Base-by-base conservation (phyloP, 1,284 basidiomycete species). In the Ustilago loliicola region DNA sequence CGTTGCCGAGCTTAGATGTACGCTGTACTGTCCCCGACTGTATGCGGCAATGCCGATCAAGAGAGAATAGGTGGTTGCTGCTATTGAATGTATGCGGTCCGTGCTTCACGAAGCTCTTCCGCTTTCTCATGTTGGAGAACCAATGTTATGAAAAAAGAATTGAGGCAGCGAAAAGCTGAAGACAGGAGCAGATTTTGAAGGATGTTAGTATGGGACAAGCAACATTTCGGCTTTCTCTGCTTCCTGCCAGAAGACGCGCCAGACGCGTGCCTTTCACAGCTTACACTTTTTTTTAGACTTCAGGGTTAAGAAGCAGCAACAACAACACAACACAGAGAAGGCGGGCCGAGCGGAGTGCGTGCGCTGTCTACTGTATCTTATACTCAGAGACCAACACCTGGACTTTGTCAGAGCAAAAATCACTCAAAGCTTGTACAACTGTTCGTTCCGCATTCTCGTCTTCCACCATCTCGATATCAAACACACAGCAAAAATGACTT, bases 401-500 rank as follows among this genome's bases (percentile, higher is more conserved):
- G 6, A 50, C 21, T 45, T 45, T 21, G 10, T 5, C 42, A 21
- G 42, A 5, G 21, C 19, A 45, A 7, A 45, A 45, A 23, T 45
- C 6, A 7, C 42, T 10, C n/a, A 45, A 45, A 40, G 42, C n/a
- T 45, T 45, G 42, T 45, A 17, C 17, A 21, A 45, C 42, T 45
- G 42, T 17, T 53, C 27, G 19, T 45, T 53, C 15, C 13, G 29
- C 29, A n/a, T 30, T 23, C 32, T 53, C 34, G 29, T n/a, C 32
- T 29, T 50, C 58, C 34, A 51, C 11, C 48, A 36, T 51, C 47
- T 21, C 25, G 21, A 51, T 19, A 30, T 32, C 19, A 27, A 51
- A 5, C 47, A 15, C 23, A 8, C 36, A 52, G 51, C 57, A 60
- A 68, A 23, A 40, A 79, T 79, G 79, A 58, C 79, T n/a, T 73